These are phyloP conservation scores for Excoecaria agallocha DNA, from an alignment of 345 rosid species.

Conservation along the genomic window DNA sequence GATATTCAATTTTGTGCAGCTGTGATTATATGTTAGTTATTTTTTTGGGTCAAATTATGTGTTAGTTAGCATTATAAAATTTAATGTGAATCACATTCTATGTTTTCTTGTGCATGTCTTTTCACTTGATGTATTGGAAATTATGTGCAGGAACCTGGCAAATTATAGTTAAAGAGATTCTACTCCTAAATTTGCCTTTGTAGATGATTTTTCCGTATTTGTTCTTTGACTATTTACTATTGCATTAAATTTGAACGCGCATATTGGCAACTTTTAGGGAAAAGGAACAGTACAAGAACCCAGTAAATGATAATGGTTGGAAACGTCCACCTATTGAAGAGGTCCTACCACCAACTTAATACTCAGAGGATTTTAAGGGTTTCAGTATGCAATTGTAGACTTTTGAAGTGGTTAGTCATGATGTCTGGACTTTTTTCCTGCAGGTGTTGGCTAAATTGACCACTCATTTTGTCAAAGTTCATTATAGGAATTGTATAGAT, in stretches of 20 bases:
- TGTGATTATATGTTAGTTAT: no score
- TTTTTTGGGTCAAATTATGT: no score
- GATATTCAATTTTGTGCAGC: neutral
- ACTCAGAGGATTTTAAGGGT: conserved; percentile 2
- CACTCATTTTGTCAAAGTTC: conserved; percentile 63
- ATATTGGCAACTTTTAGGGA: conserved; percentile 50
- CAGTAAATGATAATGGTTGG: conserved; percentile 49
- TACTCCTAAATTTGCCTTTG: neutral
- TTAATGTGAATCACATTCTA: neutral
- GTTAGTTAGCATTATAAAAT: neutral
- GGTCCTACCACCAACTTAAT: conserved; percentile 41
- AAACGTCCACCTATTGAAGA: conserved; percentile 81
- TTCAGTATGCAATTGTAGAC: neutral
- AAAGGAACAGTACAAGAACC: conserved; percentile 74
- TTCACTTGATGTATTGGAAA: neutral
- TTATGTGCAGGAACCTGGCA: neutral
- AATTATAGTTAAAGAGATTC: neutral
- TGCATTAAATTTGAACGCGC: conserved; percentile 11
- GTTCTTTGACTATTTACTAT: neutral
- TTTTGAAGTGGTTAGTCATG: neutral
- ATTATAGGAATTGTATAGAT: conserved; percentile 80
- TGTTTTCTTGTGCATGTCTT: neutral
- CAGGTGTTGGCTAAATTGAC: conserved; percentile 76
- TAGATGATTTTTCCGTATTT: neutral
- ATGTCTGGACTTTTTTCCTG: conserved; percentile 14